Evolutionary conservation across 306 rosid genomes (phyloP).

Genomic region (Rosa chinensis): DNA sequence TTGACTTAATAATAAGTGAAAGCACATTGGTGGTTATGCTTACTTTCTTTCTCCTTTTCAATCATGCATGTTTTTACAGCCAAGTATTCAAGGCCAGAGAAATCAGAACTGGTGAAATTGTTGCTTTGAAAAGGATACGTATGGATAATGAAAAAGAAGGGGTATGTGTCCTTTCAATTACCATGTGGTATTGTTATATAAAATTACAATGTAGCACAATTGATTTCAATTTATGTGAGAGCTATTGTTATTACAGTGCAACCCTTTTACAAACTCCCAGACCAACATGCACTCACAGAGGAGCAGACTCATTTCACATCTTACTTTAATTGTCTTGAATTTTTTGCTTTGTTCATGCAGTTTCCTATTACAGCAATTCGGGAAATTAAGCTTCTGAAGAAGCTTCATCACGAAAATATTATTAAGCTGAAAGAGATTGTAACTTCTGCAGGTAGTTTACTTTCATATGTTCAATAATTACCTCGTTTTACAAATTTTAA

Average conservation of each 20-base stretch:
- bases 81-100: constrained; percentile 79
- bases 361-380: constrained; percentile 78
- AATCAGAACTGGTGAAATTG: constrained; percentile 64
- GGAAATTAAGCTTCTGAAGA: constrained; percentile 68
- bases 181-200: not conserved
- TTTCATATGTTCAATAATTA: not conserved
- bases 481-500: not conserved
- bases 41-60: not conserved
- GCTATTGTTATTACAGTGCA: not conserved
- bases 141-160: constrained; percentile 79
- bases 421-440: constrained; percentile 71
- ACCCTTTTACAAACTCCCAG: not conserved
- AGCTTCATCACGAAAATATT: constrained; percentile 65
- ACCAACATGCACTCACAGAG: not conserved
- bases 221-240: constrained; percentile 8
- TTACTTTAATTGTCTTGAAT: not conserved
- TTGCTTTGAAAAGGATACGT: constrained; percentile 71
- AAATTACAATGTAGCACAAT: not conserved
- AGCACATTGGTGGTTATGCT: not conserved
- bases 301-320: not conserved
- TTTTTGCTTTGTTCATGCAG: constrained; percentile 35
- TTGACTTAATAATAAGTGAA: not conserved
- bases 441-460: constrained; percentile 51
- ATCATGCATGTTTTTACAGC: constrained; percentile 36
- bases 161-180: constrained; percentile 36